Evolutionary conservation across 805 yeast species (phyloP).

Genomic region (Saccharomycopsis schoenii): DNA sequence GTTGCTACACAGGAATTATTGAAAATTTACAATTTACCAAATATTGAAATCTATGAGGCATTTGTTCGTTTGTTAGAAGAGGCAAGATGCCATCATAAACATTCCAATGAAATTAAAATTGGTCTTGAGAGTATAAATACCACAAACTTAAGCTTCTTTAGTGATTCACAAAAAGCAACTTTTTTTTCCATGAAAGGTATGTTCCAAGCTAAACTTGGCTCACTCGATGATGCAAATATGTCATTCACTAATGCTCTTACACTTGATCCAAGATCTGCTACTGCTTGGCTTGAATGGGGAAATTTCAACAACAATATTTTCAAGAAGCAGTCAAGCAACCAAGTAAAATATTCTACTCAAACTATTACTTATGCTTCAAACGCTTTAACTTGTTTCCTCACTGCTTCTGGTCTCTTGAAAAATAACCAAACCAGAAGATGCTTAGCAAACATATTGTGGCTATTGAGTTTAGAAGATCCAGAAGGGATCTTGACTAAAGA

Average conservation of each 20-base stretch:
- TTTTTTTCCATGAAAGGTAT: slow-evolving; percentile 95
- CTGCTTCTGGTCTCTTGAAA: slow-evolving; percentile 96
- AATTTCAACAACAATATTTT: slow-evolving; percentile 81
- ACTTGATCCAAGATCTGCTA: slow-evolving; percentile 82
- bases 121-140: slow-evolving; percentile 95
- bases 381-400: slow-evolving; percentile 91
- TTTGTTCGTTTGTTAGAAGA: slow-evolving; percentile 92
- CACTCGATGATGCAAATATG: slow-evolving; percentile 91
- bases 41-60: slow-evolving; percentile 97
- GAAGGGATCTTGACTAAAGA: slow-evolving; percentile 74
- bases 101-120: slow-evolving; percentile 72
- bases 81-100: slow-evolving; percentile 94
- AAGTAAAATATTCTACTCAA: slow-evolving; percentile 48
- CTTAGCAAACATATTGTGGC: slow-evolving; percentile 85
- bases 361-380: slow-evolving; percentile 71
- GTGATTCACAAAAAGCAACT: slow-evolving; percentile 96
- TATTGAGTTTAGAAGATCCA: slow-evolving; percentile 81
- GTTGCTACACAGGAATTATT: slow-evolving; percentile 90
- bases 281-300: slow-evolving; percentile 99
- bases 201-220: slow-evolving; percentile 86
- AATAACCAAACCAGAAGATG: slow-evolving; percentile 82
- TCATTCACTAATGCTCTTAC: slow-evolving; percentile 97
- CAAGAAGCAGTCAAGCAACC: slow-evolving; percentile 37
- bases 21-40: slow-evolving; percentile 89
- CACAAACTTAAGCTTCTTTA: slow-evolving; percentile 91